Evolutionary conservation across 306 rosid genomes (phyloP), one percentile per base, ranked within the genome.

Genomic region (Sophora flavescens): DNA sequence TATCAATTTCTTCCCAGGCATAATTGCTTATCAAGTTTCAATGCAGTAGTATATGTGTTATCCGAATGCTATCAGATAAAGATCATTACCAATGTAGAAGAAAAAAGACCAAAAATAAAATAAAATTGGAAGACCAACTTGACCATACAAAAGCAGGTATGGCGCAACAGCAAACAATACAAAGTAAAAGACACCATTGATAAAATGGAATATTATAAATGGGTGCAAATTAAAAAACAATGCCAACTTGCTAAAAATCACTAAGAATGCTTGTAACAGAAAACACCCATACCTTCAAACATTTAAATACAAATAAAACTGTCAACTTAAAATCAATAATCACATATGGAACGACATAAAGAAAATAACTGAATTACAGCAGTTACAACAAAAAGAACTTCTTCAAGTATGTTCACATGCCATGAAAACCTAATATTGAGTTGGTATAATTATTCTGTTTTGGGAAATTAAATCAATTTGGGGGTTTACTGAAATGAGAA

Each of bases 31-130:
- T 8, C 15, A 47, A 8, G 41, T 63, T 62, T 63, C 38, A 45
- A 63, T 18, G 63, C 72, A 75, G 50, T 11, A 33, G 41, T 28
- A 6, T n/a, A 32, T 48, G 47, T 51, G 62, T 33, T 7, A 62
- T 48, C 51, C 22, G 6, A 18, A 35, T 39, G 63, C 39, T 36
- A 35, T 63, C 51, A 13, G 42, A 75, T 33, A 14, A 75, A 7
- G 9, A 63, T 32, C 48, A 63, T 35, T 38, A 39, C 39, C 65
- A 39, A n/a, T n/a, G n/a, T n/a, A n/a, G n/a, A n/a, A n/a, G n/a
- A n/a, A n/a, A 64, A 22, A 16, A 39, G 41, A 35, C 69, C 36
- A 62, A 56, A 56, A 18, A 7, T 8, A 39, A n/a, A n/a, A n/a
- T n/a, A n/a, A n/a, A n/a, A n/a, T n/a, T 8, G 16, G 35, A 64